These are phyloP conservation scores for Tetramitus jugosus DNA, from an alignment of 208 protist species.

Conservation along the genomic window DNA sequence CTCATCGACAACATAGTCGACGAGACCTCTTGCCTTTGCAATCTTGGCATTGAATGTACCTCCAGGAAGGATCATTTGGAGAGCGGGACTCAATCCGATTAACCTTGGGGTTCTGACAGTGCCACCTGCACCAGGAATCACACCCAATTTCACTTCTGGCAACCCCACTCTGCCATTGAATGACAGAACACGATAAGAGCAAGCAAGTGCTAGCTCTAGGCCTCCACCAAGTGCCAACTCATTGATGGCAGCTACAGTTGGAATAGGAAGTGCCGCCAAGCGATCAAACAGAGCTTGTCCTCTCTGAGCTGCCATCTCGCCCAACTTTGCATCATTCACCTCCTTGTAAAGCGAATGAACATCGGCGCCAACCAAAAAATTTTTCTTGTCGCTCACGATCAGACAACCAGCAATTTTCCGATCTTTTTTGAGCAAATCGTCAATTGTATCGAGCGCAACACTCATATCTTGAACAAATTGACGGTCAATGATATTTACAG, in stretches of 20 bases:
- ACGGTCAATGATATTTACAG: not conserved
- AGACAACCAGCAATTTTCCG: not conserved
- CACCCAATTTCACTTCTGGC: slow-evolving; percentile 79
- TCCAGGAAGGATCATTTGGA: slow-evolving; percentile 69
- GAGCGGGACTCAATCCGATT: slow-evolving; percentile 67
- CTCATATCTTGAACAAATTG: slow-evolving; percentile 4
- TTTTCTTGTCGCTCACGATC: not conserved
- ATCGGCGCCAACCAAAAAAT: not conserved
- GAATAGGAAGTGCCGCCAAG: slow-evolving; percentile 50
- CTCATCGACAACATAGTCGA: slow-evolving; percentile 51
- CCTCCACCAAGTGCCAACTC: slow-evolving; percentile 82
- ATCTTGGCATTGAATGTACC: slow-evolving; percentile 53
- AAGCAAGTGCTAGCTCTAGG: slow-evolving; percentile 83
- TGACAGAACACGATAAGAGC: slow-evolving; percentile 58
- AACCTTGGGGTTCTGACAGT: slow-evolving; percentile 84
- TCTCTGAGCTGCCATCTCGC: slow-evolving; percentile 33
- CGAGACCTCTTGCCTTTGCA: slow-evolving; percentile 62
- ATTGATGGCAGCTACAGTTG: slow-evolving; percentile 82
- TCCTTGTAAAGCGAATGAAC: not conserved
- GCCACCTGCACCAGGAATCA: slow-evolving; percentile 82
- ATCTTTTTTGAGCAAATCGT: not conserved
- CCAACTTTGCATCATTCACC: not conserved
- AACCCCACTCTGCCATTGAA: slow-evolving; percentile 42
- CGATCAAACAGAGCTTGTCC: slow-evolving; percentile 60
- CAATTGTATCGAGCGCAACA: not conserved